Percentiles rank a stretch among this genome's conserved stretches.
Conservation (phyloP, 2,329 filamentous ascomycete species). For the Ceratocystis destructans region DNA sequence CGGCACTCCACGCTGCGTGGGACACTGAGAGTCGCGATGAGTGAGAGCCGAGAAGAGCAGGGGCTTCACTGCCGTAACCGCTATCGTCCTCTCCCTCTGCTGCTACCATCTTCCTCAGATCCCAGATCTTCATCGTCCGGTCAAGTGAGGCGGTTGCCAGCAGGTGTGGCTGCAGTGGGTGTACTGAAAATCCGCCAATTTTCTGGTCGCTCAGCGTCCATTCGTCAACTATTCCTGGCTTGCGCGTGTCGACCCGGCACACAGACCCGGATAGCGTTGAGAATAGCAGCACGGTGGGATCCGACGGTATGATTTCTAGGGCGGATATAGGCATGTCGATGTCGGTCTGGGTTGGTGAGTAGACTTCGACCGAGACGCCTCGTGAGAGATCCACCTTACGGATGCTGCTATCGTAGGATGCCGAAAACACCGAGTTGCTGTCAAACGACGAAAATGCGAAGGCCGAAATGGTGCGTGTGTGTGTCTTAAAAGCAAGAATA, state of each 20-base stretch:
- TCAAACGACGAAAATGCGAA: constrained; percentile 67
- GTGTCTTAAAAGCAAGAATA: constrained; percentile 83
- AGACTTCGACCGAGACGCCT: constrained; percentile 66
- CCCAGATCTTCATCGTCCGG: constrained; percentile 82
- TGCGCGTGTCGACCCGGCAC: constrained; percentile 57
- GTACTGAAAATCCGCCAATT: constrained; percentile 82
- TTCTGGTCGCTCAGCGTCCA: constrained; percentile 81
- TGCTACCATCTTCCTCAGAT: constrained; percentile 63
- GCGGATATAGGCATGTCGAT: constrained; percentile 72
- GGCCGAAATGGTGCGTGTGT: constrained; percentile 74
- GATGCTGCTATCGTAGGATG: constrained; percentile 88
- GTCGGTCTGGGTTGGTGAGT: constrained; percentile 54
- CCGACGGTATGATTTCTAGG: constrained; percentile 59
- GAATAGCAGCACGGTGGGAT: constrained; percentile 68
- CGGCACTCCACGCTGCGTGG: constrained; percentile 78
- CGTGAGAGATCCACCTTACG: constrained; percentile 73
- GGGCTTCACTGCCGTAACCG: constrained; percentile 37
- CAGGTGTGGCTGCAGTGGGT: constrained; percentile 67
- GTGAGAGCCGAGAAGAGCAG: constrained; percentile 66
- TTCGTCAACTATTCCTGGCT: constrained; percentile 7
- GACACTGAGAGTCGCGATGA: constrained; percentile 73
- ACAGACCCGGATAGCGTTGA: constrained; percentile 72
- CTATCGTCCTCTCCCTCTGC: constrained; percentile 41
- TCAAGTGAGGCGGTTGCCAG: constrained; percentile 83
- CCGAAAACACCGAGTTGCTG: constrained; percentile 61